Percentiles rank a stretch among this genome's conserved stretches.
These are phyloP conservation scores for Populus ilicifolia DNA, from an alignment of 345 rosid species.

Conservation along the genomic window DNA sequence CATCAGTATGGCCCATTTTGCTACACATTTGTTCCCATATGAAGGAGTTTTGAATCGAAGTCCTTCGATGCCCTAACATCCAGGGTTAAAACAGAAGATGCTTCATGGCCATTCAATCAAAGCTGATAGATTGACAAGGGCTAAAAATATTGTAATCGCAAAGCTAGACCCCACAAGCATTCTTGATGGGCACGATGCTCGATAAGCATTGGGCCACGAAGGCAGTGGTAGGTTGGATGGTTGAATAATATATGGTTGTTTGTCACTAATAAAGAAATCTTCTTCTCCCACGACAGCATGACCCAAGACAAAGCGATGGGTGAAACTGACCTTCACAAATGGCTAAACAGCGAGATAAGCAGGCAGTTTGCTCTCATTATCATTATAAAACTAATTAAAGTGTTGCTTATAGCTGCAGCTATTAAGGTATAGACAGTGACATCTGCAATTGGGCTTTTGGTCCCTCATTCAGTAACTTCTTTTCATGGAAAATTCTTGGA, in stretches of 20 bases:
- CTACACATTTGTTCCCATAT: background rate
- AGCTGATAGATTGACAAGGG: background rate
- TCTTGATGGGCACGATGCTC: background rate
- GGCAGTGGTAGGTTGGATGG: constrained; percentile 8
- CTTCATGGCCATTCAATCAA: background rate
- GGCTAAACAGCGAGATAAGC: background rate
- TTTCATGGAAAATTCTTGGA: background rate
- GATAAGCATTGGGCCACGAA: constrained; percentile 10
- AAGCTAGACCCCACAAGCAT: constrained; percentile 10
- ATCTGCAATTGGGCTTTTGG: background rate
- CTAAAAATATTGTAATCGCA: background rate
- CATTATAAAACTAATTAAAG: background rate
- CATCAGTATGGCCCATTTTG: background rate
- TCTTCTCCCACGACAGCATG: background rate
- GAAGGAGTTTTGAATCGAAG: background rate
- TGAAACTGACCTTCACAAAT: background rate
- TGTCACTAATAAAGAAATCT: background rate
- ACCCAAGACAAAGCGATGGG: background rate
- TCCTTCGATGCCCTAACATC: background rate
- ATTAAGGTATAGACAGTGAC: background rate
- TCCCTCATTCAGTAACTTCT: too few relatives aligned
- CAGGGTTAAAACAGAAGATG: background rate
- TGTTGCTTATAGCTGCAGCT: background rate
- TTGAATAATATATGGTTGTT: background rate
- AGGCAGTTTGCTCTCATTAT: too few relatives aligned